Evolutionary conservation across 192 early-diverging fungal species (phyloP), one percentile per base, ranked within the genome.

Genomic region (Coemansia sp.): DNA sequence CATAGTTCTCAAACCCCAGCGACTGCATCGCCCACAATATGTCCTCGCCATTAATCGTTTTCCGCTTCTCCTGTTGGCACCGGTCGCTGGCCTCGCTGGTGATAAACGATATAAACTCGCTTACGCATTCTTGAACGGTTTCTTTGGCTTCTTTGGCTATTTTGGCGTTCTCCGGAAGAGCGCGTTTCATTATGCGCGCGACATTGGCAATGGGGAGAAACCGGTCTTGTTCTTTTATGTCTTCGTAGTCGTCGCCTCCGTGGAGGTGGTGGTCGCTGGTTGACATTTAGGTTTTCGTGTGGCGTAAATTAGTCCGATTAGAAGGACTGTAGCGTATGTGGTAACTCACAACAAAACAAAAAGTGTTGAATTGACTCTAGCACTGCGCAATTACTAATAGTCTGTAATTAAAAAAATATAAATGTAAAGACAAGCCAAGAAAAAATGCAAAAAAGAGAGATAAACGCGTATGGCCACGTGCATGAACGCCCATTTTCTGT

Each of bases 121-220:
- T 93, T 7, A 97, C 97, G 71, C 96, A 98, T 70, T 98, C 96
- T 82, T 94, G 90, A 0, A 95, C 88, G 54, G 92, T 93, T 59
- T 94, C 94, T 69, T 99, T 99, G 45, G 97, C 96, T 57, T 99
- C 97, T 66, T 98, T 98, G 19, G 96, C 93, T 56, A 99, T 95
- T 66, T 99, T 99, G 29, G 94, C 93, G 76, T 95, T 99, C 29
- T 95, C 94, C 0, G 97, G 97, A 27, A 99, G 83, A 11, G 94
- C 92, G 45, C 89, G 83, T 76, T 99, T 99, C 95, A 99, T 99
- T 51, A 99, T 94, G 48, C 97, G 83, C 4, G 95, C 91, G 20
- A 99, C 97, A 75, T 92, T 92, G 66, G 96, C 97, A 55, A 95
- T 94, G 22, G 97, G 97, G 37, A 99, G 81, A 58, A 92, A 93